These are phyloP conservation scores for Geotrichum aggregatum DNA, from an alignment of 1,139 yeast genomes.

Conservation along the genomic window DNA sequence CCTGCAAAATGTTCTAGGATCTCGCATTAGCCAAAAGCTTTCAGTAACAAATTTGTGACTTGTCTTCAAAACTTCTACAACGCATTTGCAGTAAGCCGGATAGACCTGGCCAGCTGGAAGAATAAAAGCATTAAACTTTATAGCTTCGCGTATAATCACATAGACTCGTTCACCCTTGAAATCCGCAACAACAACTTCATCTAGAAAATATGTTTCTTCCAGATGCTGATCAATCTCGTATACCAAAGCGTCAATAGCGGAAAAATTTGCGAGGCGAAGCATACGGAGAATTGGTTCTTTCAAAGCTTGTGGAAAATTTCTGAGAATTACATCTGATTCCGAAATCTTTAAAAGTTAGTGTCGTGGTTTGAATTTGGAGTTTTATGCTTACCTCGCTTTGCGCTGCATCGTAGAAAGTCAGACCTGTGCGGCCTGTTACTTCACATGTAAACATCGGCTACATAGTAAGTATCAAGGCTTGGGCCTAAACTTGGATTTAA, in stretches of 20 bases:
- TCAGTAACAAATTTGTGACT: conserved; percentile 57
- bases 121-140: conserved; percentile 39
- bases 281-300: conserved; percentile 85
- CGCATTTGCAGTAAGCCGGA: conserved; percentile 65
- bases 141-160: conserved; percentile 57
- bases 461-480: neutral
- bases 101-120: conserved; percentile 47
- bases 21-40: conserved; percentile 69
- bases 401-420: conserved; percentile 84
- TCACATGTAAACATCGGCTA: conserved; percentile 87
- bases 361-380: neutral
- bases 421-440: conserved; percentile 87
- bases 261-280: conserved; percentile 74
- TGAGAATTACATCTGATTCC: conserved; percentile 56
- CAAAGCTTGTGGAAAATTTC: conserved; percentile 81
- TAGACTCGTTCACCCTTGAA: conserved; percentile 44
- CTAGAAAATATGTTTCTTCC: conserved; percentile 84
- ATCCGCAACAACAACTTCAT: conserved; percentile 67
- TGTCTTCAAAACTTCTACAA: conserved; percentile 56
- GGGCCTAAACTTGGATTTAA: conserved; percentile 27
- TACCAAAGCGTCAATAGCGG: conserved; percentile 79
- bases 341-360: conserved; percentile 16
- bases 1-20: conserved; percentile 82
- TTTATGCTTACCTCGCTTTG: conserved; percentile 53
- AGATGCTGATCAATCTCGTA: conserved; percentile 70